Evolutionary conservation across 495 filamentous ascomycete genomes (phyloP), one percentile per base, ranked within the genome.

Genomic region (Hypomontagnella monticulosa): DNA sequence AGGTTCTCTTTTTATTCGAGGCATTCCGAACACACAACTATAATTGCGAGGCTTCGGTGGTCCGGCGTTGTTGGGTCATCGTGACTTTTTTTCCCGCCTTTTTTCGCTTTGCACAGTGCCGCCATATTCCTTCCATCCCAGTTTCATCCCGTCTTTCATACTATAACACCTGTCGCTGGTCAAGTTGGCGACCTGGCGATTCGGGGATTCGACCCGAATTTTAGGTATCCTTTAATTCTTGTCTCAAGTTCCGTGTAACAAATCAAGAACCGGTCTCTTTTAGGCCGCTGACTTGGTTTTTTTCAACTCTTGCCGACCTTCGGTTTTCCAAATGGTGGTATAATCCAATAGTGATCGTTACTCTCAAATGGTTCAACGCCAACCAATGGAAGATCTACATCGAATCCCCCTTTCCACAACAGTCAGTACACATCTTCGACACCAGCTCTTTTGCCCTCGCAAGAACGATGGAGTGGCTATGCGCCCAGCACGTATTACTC

Each of bases 1-100:
- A 75, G 74, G 75, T 70, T 76, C 75, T 69, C 62, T 75, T 74
- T 79, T 58, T 43, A 70, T 69, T 70, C 63, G 67, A 67, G 66
- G 69, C 71, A 72, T 70, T 66, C 69, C 59, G 56, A 55, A 60
- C 63, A 61, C 63, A 61, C 61, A 68, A 60, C 43, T 66, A 72
- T 74, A 74, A 74, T 74, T 47, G 65, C 61, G 63, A 74, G 69
- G 69, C 66, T 66, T 68, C 61, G 71, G 69, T 72, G 66, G 63
- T 69, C 71, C 61, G 66, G 71, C 71, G 71, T 72, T 74, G 66
- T 72, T 70, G 64, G 69, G 71, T 68, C 71, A 59, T 74, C 65
- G 63, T 73, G 65, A 66, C 69, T 69, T 70, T 16, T 48, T 53
- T 61, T 60, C 57, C 52, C n/a, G n/a, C 32, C 53, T 55, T 52